Evolutionary conservation across 352 stramenopile genomes (phyloP).

Genomic region (Phytophthora fragariaefolia): DNA sequence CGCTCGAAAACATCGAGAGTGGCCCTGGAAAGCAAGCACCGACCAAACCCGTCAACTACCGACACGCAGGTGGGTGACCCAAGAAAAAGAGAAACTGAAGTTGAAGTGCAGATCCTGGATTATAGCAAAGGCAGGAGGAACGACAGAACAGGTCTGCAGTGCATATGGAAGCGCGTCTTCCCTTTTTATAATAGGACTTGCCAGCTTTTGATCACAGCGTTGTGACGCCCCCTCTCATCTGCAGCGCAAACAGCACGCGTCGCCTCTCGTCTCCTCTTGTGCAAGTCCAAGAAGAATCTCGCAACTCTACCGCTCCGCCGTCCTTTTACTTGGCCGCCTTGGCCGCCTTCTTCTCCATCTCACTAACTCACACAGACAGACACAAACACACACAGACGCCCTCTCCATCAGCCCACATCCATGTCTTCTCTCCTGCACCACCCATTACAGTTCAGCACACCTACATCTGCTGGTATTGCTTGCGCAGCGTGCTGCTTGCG

Average conservation of each 20-base stretch:
- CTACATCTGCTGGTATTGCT: constrained; percentile 85
- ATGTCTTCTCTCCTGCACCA: background rate
- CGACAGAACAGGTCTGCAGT: constrained; percentile 27
- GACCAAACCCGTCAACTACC: constrained; percentile 14
- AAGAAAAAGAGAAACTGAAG: constrained; percentile 33
- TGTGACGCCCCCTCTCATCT: background rate
- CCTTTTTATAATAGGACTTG: constrained; percentile 36
- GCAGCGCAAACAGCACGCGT: too few species aligned
- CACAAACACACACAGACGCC: background rate
- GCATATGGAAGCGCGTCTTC: constrained; percentile 38
- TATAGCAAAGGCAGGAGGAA: constrained; percentile 17
- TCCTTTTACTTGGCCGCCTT: constrained; percentile 44
- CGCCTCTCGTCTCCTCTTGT: background rate
- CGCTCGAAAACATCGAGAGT: constrained; percentile 7
- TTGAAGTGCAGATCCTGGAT: constrained; percentile 27
- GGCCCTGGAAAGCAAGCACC: constrained; percentile 25
- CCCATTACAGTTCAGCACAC: constrained; percentile 5
- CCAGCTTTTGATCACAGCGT: constrained; percentile 25
- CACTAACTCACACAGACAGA: constrained; percentile 35
- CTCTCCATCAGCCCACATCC: background rate
- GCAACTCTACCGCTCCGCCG: background rate
- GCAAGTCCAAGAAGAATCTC: constrained; percentile 1
- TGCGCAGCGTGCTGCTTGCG: constrained; percentile 74
- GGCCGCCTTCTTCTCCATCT: constrained; percentile 71
- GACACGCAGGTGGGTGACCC: constrained; percentile 12